Evolutionary conservation across 2,329 filamentous ascomycete genomes (phyloP), one percentile per base, ranked within the genome.

Genomic region (Pseudogymnoascus sp.): DNA sequence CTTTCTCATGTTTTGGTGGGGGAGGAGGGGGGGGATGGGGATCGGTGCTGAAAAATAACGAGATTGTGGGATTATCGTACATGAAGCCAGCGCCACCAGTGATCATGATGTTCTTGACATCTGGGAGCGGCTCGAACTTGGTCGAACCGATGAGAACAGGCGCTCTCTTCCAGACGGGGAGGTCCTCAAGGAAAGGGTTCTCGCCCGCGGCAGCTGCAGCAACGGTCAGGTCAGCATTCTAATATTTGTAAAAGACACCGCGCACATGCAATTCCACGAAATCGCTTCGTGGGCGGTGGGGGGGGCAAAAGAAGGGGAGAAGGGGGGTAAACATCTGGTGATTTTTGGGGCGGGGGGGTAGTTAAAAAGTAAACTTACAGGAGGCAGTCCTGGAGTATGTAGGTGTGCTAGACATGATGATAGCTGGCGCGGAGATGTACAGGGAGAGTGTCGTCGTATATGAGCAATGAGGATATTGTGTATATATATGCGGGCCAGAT

Each of bases 71-170:
- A 8, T 11, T 11, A 42, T 36, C 62, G 75, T 79, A 91, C 89
- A 93, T 93, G 79, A 95, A 95, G 69, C 90, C 90, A 66, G 89
- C 90, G 62, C 90, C 90, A 60, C 90, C 90, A 18, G 90, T 93
- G 67, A 95, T 83, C 82, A 93, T 87, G 70, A 93, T 92, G 72
- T 91, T 93, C 75, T 84, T 88, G 63, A 90, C 85, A 74, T 88
- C 85, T 23, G 81, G 78, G 4, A 87, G 78, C 47, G 88, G 85
- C 71, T 87, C 83, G 69, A 89, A 93, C 67, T 83, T 85, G 65
- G 88, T 90, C 68, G 81, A 86, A 37, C 89, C 89, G 10, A 74
- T 86, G 63, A 92, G 78, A 29, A 91, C 73, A 16, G 89, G 89
- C 1, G 89, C 88, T 60, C 87, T 81, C 70, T 85, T 86, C 87